Percentiles rank a stretch among this genome's conserved stretches.
phyloP scores from a whole-genome alignment of 495 filamentous ascomycete genomes.

The Lasiosphaeris hirsuta region DNA sequence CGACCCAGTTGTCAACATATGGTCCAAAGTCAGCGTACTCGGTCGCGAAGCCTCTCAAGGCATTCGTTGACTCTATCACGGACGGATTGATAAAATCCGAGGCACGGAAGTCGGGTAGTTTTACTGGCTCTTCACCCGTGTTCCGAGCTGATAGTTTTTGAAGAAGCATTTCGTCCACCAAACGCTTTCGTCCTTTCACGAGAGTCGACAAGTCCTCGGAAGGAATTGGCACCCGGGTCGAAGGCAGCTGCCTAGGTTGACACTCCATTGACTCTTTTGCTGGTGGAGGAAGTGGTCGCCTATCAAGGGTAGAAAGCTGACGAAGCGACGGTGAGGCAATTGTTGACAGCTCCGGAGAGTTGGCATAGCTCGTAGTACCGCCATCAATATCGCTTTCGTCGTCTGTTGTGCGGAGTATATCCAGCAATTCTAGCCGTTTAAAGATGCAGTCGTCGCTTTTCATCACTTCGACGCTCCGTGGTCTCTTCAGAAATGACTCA shows the following conservation, averaged over 20 bases:
- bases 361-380: slow-evolving; percentile 26
- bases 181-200: slow-evolving; percentile 16
- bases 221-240: background rate
- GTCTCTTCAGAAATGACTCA: slow-evolving; percentile 20
- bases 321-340: background rate
- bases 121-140: background rate
- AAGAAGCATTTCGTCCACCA: slow-evolving; percentile 13
- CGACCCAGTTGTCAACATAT: slow-evolving; percentile 45
- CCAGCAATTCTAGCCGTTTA: slow-evolving; percentile 51
- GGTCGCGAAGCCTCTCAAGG: slow-evolving; percentile 11
- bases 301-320: too few relatives aligned
- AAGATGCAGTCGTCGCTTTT: slow-evolving; percentile 43
- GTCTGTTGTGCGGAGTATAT: slow-evolving; percentile 47
- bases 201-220: slow-evolving; percentile 13
- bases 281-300: background rate
- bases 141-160: background rate
- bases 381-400: slow-evolving; percentile 46
- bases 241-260: background rate
- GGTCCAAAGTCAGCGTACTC: slow-evolving; percentile 23
- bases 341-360: background rate
- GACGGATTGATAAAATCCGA: background rate
- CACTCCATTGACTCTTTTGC: background rate
- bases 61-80: slow-evolving; percentile 11
- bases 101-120: background rate
- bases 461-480: slow-evolving; percentile 24